These are phyloP conservation scores for Erigeron canadensis DNA, from an alignment of 129 eudicot species.

Conservation along the genomic window DNA sequence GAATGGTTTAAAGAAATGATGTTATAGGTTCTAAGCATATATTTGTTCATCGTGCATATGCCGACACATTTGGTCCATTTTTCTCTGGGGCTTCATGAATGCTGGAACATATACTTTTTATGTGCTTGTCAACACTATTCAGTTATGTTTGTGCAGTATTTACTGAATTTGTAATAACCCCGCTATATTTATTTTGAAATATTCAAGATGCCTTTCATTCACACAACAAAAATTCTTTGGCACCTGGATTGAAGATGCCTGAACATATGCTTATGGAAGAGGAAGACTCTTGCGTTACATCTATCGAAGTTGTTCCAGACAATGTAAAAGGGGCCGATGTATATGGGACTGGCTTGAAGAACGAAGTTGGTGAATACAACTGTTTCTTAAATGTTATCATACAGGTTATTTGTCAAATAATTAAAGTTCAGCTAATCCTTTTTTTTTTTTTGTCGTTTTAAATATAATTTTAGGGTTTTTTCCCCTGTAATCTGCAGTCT, in stretches of 20 bases:
- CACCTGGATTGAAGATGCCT: constrained; percentile 26
- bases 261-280: constrained; percentile 34
- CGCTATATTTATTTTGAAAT: not conserved
- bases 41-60: not conserved
- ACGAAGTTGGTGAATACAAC: constrained; percentile 97
- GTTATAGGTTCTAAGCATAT: not conserved
- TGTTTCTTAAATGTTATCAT: constrained; percentile 95
- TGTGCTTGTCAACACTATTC: not conserved
- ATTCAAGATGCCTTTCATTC: constrained; percentile 62
- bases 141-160: constrained; percentile 1
- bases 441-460: not conserved
- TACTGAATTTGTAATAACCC: constrained; percentile 4
- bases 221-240: constrained; percentile 42
- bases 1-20: not conserved
- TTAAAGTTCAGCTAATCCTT: not conserved
- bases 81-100: constrained; percentile 1
- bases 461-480: not conserved
- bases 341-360: constrained; percentile 80
- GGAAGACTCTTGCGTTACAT: constrained; percentile 32
- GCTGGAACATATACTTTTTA: not conserved
- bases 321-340: constrained; percentile 42
- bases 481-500: constrained; percentile 46
- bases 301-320: constrained; percentile 32
- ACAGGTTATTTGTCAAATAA: constrained; percentile 55
- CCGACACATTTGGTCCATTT: constrained; percentile 4